Base-by-base conservation (phyloP, 805 yeast species). In the Candida ulmi region DNA sequence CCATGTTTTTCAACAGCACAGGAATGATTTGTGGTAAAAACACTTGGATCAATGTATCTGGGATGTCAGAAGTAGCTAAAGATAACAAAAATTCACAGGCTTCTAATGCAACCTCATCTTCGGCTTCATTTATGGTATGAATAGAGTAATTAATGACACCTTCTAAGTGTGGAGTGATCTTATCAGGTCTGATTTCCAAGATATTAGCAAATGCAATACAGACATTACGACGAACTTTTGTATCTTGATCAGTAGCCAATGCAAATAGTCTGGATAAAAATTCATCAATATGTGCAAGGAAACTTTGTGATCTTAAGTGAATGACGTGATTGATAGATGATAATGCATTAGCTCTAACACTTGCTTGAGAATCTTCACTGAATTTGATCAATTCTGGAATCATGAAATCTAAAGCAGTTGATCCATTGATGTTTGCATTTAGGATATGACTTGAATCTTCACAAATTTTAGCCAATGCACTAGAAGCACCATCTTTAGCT, bases 1-100 rank as follows among this genome's bases (percentile, higher is more conserved):
- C 95, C 95, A 93, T 88, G 45, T 83, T 81, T 33, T 74, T 70
- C 35, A 93, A 65, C 24, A 93, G 63, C 1, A 80, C 78, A 1
- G 98, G 97, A n/a, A 91, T 57, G 12, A 93, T 78, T 15, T 64
- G 58, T 3, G 69, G 66, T 33, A 93, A 66, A 47, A 76, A 76
- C 2, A 83, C 80, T 41, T 63, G 62, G 41, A 88, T 69, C 4
- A 76, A 57, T 25, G 59, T 54, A 17, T 72, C 71, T 8, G 86
- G 80, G 3, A 79, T 65, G 24, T 70, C 71, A n/a, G 61, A 46
- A 3, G 88, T 81, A 0, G 90, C 76, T 39, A 91, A 69, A 2
- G 85, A 78, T 33, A 91, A 72, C 43, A 93, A 65, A 51, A 93
- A 88, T 63, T 93, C 98, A 59, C 96, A 88, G 3, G 95, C 97